Percentiles rank a stretch among this genome's conserved stretches.
phyloP scores from a whole-genome alignment of 768 basidiomycete genomes.

The Leccinum broughii region DNA sequence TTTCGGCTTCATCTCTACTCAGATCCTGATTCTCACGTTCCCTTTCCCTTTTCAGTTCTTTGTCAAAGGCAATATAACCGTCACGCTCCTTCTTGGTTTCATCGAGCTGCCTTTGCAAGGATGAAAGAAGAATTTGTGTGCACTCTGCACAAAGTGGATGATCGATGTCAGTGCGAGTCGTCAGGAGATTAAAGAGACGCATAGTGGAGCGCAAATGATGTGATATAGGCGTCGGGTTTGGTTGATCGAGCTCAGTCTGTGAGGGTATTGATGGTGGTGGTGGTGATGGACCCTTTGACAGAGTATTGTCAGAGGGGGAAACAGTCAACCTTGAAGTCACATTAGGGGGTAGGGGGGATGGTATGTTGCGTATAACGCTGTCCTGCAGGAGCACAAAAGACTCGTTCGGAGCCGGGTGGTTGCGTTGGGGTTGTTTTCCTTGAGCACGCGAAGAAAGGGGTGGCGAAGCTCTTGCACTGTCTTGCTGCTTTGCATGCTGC shows the following conservation, averaged over 20 bases:
- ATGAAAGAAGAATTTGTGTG: constrained; percentile 74
- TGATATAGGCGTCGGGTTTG: constrained; percentile 71
- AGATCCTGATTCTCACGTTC: constrained; percentile 67
- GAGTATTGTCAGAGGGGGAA: constrained; percentile 35
- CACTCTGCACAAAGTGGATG: constrained; percentile 97
- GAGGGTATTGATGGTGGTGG: constrained; percentile 30
- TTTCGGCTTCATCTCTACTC: constrained; percentile 64
- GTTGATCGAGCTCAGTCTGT: constrained; percentile 51
- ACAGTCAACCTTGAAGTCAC: constrained; percentile 44
- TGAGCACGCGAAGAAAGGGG: constrained; percentile 55
- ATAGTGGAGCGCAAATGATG: constrained; percentile 75
- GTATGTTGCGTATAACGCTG: constrained; percentile 72
- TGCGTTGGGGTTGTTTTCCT: constrained; percentile 60
- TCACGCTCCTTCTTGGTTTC: constrained; percentile 91
- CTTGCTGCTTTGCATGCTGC: constrained; percentile 53
- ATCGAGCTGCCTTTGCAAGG: constrained; percentile 78
- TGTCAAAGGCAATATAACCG: constrained; percentile 91
- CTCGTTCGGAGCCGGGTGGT: constrained; percentile 65
- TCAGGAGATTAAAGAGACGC: constrained; percentile 74
- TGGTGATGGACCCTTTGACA: constrained; percentile 27
- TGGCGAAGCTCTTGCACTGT: constrained; percentile 33
- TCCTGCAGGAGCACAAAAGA: constrained; percentile 92
- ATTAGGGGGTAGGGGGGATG: constrained; percentile 48
- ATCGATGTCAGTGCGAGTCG: constrained; percentile 77
- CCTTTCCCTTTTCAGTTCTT: constrained; percentile 78